Base-by-base conservation (phyloP, 768 basidiomycete species). In the Crucibulum laeve region DNA sequence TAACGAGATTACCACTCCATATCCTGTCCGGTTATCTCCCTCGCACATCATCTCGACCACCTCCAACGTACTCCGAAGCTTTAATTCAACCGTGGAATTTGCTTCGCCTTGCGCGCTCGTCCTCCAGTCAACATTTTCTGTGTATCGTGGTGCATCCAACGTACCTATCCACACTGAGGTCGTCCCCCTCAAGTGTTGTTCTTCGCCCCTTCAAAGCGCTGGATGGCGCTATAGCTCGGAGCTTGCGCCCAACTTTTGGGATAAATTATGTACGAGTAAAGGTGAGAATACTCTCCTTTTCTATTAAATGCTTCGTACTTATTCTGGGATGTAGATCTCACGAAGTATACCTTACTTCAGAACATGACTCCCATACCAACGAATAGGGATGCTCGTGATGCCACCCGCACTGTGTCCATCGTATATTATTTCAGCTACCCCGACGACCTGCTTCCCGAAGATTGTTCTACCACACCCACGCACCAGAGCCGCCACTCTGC, bases 171-270 rank as follows among this genome's bases (percentile, higher is more conserved):
- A 79, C 49, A 61, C 58, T n/a, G 79, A 79, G 50, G 52, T 53
- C 33, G 65, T 59, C 0, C 46, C 52, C 1, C 50, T 67, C 30
- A 54, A 47, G 36, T 59, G 55, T 36, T 43, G 55, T 8, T 59
- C 62, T 1, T 56, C 59, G 4, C 52, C 59, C 15, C 41, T 49
- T 11, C 46, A 53, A 15, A 47, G 51, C 26, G 51, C 56, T 22
- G 58, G 58, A 15, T 65, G 59, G 58, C 40, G 58, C 5, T 82
- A 82, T 53, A 66, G 62, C 42, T 66, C 71, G 3, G 52, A 67
- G n/a, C 67, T 82, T 35, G 70, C 71, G 13, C 77, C 79, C 21
- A 57, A 53, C 36, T 77, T 73, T 47, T 82, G 80, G 80, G 59
- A 64, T 15, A 61, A 62, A 6, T 47, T 82, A 37, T 74, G 74